Percentiles rank a stretch among this genome's conserved stretches.
Evolutionary conservation across 345 rosid genomes (phyloP).

Genomic region (Hibiscus mutabilis): DNA sequence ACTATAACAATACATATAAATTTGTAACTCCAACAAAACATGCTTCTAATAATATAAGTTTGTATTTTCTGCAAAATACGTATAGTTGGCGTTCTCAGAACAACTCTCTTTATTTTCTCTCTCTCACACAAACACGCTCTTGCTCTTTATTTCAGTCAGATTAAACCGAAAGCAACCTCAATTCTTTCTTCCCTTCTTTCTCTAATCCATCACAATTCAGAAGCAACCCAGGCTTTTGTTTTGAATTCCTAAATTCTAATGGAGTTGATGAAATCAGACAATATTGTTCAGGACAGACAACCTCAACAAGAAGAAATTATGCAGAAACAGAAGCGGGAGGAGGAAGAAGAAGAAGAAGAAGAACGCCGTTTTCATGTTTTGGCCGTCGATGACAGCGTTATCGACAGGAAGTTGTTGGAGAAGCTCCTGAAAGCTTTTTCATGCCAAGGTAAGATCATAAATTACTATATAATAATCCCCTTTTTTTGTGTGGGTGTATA

Average conservation of each 20-base stretch:
- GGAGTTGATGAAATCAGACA: conserved; percentile 24
- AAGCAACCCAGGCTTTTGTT: no score
- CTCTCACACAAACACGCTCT: no score
- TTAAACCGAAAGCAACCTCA: background rate
- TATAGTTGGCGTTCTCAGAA: background rate
- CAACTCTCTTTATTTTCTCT: background rate
- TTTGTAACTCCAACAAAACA: background rate
- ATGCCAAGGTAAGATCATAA: conserved; percentile 31
- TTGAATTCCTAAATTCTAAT: background rate
- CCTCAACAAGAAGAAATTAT: background rate
- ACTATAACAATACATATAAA: no score
- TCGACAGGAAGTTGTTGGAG: conserved; percentile 51
- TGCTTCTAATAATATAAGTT: background rate
- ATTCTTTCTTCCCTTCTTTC: background rate
- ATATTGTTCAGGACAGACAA: background rate
- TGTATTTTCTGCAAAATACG: background rate
- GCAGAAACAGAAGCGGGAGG: background rate
- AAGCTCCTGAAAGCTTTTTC: conserved; percentile 42
- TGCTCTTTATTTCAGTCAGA: background rate
- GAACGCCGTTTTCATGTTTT: conserved; percentile 41
- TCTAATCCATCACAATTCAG: background rate
- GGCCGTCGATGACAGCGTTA: conserved; percentile 55
- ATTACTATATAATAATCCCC: background rate
- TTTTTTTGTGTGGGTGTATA: no score
- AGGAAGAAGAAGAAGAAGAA: background rate